Conservation (phyloP, 129 eudicot genomes). For the Pittosporum tobira region DNA sequence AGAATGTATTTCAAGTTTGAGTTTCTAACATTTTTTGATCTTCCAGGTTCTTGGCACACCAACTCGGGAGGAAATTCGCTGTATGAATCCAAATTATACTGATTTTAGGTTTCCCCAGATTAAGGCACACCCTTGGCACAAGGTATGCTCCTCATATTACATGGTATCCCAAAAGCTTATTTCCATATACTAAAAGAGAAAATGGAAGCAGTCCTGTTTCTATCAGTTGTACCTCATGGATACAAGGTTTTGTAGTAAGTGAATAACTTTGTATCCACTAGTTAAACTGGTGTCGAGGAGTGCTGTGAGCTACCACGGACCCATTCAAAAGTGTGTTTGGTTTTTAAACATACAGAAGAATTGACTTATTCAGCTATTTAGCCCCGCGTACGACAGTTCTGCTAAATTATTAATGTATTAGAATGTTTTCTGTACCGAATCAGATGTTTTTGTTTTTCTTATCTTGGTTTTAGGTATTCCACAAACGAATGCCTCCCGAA, state of each 20-base stretch:
- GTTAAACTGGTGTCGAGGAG: too few species aligned
- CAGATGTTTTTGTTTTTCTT: not conserved
- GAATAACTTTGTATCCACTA: not conserved
- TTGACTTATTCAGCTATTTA: not conserved
- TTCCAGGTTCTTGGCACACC: constrained; percentile 98
- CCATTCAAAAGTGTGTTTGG: not conserved
- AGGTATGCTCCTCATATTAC: constrained; percentile 30
- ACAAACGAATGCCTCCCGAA: constrained; percentile 94
- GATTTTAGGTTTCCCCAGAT: constrained; percentile 95
- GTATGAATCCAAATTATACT: constrained; percentile 88
- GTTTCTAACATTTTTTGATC: not conserved
- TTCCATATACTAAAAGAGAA: too few species aligned
- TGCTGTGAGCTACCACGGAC: too few species aligned
- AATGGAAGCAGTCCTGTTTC: too few species aligned
- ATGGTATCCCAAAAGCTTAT: not conserved
- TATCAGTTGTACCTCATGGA: not conserved
- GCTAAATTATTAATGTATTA: not conserved
- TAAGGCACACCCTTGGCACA: constrained; percentile 98
- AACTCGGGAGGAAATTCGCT: constrained; percentile 87
- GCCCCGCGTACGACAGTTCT: not conserved
- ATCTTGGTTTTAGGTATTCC: constrained; percentile 58
- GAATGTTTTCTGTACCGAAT: not conserved
- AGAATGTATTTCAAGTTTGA: not conserved
- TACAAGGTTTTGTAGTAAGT: not conserved
- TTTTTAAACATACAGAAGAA: not conserved